Conservation (phyloP, 129 eudicot genomes). For the Artemisia argyi region DNA sequence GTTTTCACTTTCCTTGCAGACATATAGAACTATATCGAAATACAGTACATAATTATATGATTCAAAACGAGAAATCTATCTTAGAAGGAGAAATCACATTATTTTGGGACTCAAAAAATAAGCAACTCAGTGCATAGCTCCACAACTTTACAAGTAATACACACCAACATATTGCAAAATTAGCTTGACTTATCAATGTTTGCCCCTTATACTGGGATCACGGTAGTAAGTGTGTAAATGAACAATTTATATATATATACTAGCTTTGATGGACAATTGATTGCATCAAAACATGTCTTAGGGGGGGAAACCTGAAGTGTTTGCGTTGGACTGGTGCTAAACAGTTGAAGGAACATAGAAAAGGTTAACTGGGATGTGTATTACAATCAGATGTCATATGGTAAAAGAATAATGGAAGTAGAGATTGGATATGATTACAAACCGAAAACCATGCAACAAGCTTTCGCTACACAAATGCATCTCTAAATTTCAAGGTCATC, state of each 20-base stretch:
- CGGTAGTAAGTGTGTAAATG: not conserved
- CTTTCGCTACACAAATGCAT: constrained; percentile 4
- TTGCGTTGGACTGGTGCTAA: not conserved
- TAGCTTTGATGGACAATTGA: constrained; percentile 13
- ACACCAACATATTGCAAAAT: too few species aligned
- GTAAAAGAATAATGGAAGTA: constrained; percentile 24
- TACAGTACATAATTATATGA: too few species aligned
- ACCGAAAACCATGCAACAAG: constrained; percentile 31
- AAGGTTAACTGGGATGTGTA: constrained; percentile 9
- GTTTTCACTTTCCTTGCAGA: too few species aligned
- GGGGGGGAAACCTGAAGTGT: constrained; percentile 13
- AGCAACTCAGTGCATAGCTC: too few species aligned
- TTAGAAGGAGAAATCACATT: too few species aligned
- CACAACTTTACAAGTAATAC: too few species aligned
- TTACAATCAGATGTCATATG: constrained; percentile 24
- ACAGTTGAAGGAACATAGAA: constrained; percentile 10
- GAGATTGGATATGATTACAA: constrained; percentile 28
- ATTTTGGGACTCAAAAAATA: too few species aligned
- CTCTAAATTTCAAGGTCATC: constrained; percentile 66
- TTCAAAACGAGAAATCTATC: too few species aligned
- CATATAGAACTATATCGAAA: too few species aligned
- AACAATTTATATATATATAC: constrained; percentile 1
- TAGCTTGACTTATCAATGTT: too few species aligned
- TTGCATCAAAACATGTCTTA: constrained; percentile 8
- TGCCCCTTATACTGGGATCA: not conserved